Conservation (phyloP, 1,284 basidiomycete genomes). For the Hymenochaete sp. region DNA sequence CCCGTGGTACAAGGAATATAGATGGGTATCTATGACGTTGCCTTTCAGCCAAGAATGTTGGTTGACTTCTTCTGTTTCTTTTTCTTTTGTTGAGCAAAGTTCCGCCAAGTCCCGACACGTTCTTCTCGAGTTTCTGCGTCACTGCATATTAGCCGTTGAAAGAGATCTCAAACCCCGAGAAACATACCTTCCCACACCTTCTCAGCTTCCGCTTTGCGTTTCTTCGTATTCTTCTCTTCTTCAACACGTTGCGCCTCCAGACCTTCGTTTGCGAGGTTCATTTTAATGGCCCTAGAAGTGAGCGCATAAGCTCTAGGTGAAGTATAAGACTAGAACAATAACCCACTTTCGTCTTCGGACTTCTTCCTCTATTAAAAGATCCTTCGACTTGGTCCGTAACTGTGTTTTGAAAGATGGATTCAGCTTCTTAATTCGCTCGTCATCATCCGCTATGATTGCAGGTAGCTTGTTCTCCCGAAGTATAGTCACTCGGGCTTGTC, state of each 20-base stretch:
- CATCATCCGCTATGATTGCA: conserved; percentile 43
- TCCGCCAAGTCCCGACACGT: conserved; percentile 76
- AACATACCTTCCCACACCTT: conserved; percentile 69
- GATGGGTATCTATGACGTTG: too few species aligned
- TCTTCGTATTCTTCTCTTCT: conserved; percentile 61
- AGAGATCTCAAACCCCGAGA: not conserved
- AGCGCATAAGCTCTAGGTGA: conserved; percentile 7
- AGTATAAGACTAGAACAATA: not conserved
- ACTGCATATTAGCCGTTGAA: not conserved
- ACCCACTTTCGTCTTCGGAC: conserved; percentile 67
- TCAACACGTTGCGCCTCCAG: conserved; percentile 78
- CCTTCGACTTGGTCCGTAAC: conserved; percentile 61
- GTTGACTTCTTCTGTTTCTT: conserved; percentile 79
- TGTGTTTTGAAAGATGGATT: conserved; percentile 55
- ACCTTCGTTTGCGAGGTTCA: conserved; percentile 81
- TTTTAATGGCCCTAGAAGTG: conserved; percentile 59
- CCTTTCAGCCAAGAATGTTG: too few species aligned
- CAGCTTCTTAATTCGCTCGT: conserved; percentile 46
- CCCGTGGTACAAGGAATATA: too few species aligned
- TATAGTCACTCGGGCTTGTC: conserved; percentile 54
- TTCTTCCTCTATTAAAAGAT: conserved; percentile 75
- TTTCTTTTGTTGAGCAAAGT: conserved; percentile 47
- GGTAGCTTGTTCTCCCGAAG: conserved; percentile 57
- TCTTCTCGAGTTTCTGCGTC: conserved; percentile 59
- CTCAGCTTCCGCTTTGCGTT: conserved; percentile 77